Percentiles rank a stretch among this genome's conserved stretches.
Conservation (phyloP, 2,329 filamentous ascomycete species). For the Zasmidium cellare region DNA sequence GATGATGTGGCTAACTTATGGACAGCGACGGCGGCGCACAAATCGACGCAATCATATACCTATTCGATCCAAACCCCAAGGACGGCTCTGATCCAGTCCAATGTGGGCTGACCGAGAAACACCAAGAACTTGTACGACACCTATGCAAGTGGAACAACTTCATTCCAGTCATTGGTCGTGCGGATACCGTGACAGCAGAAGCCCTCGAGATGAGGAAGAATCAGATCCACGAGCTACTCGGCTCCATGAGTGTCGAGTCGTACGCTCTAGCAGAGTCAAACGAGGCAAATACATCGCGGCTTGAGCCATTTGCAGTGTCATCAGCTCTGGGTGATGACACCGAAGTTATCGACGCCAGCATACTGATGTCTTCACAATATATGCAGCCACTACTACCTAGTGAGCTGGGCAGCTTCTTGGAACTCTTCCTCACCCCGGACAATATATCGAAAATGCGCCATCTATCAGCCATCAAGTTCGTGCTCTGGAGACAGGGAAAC, state of each 20-base stretch:
- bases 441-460: slow-evolving; percentile 81
- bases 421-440: slow-evolving; percentile 72
- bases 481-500: slow-evolving; percentile 62
- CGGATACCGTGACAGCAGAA: slow-evolving; percentile 57
- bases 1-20: background rate
- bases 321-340: slow-evolving; percentile 69
- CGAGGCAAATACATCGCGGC: background rate
- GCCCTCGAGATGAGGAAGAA: slow-evolving; percentile 15
- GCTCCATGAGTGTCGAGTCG: slow-evolving; percentile 8
- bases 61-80: slow-evolving; percentile 63
- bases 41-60: slow-evolving; percentile 82
- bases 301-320: slow-evolving; percentile 71
- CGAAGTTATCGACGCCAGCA: slow-evolving; percentile 86
- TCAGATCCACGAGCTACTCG: slow-evolving; percentile 19
- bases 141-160: slow-evolving; percentile 77
- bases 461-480: slow-evolving; percentile 76
- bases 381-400: slow-evolving; percentile 75
- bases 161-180: slow-evolving; percentile 76
- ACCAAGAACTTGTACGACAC: slow-evolving; percentile 24
- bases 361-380: slow-evolving; percentile 91
- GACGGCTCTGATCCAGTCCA: background rate
- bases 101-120: slow-evolving; percentile 13
- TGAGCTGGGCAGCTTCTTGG: slow-evolving; percentile 70
- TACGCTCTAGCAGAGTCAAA: slow-evolving; percentile 12
- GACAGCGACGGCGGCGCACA: slow-evolving; percentile 68